A percentile compares a stretch with the other conserved stretches of the same genome.
Conservation (phyloP, 306 rosid genomes). For the Hylodesmum podocarpum region DNA sequence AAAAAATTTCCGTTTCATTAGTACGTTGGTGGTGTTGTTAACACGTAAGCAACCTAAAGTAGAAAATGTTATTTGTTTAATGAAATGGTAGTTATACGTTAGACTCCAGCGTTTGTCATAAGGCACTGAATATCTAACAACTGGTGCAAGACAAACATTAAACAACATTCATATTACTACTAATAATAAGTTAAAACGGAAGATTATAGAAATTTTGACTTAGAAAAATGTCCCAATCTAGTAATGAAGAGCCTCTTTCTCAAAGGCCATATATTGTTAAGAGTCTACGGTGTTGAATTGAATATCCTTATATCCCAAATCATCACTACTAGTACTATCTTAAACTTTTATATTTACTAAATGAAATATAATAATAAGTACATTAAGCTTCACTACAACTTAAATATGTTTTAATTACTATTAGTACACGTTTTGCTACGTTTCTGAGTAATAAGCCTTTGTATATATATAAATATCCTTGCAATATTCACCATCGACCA, state of each 20-base stretch:
- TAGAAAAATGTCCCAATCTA: conserved; percentile 4
- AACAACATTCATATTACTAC: background rate
- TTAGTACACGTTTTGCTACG: no score
- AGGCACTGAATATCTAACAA: background rate
- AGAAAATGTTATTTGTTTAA: background rate
- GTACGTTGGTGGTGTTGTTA: background rate
- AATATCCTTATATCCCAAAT: background rate
- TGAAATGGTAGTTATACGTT: background rate
- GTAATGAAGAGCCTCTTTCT: conserved; percentile 14
- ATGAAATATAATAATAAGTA: background rate
- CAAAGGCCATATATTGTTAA: conserved; percentile 1
- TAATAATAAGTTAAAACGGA: background rate
- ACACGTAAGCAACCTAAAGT: background rate
- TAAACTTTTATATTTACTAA: background rate
- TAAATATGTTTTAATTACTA: no score
- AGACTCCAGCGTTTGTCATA: background rate
- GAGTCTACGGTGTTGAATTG: background rate
- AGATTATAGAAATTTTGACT: background rate
- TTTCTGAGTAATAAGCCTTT: background rate
- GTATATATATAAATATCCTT: no score
- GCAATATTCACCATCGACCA: no score
- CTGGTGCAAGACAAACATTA: background rate
- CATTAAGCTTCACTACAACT: background rate
- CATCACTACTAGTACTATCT: background rate
- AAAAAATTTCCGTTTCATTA: no score